A percentile compares a stretch with the other conserved stretches of the same genome.
Evolutionary conservation across 495 filamentous ascomycete species (phyloP).

Genomic region (Penicillium coprophilum): DNA sequence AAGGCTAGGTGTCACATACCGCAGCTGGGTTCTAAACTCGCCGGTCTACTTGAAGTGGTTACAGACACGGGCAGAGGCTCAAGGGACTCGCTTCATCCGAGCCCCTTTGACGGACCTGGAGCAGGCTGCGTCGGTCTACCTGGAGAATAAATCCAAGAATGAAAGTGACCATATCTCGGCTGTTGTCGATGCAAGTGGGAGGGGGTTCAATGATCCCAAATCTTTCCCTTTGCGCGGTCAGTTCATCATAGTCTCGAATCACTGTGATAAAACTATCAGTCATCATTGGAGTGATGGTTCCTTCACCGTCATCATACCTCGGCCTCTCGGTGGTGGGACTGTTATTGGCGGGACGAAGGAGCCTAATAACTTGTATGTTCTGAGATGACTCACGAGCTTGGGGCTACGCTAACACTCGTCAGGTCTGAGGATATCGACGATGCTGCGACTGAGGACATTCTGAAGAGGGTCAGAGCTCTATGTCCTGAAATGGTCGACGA

Average conservation of each 20-base stretch:
- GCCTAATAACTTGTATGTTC: constrained; percentile 42
- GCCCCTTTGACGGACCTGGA: constrained; percentile 7
- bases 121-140: constrained; percentile 5
- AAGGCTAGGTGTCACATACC: constrained; percentile 14
- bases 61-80: constrained; percentile 4
- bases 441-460: background rate
- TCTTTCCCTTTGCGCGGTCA: constrained; percentile 16
- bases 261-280: constrained; percentile 46
- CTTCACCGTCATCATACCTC: constrained; percentile 43
- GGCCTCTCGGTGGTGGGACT: constrained; percentile 51
- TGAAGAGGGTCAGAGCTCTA: background rate
- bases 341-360: constrained; percentile 56
- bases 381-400: constrained; percentile 15
- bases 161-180: constrained; percentile 17
- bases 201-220: constrained; percentile 35
- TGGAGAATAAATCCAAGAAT: background rate
- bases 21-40: constrained; percentile 21
- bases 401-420: background rate
- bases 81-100: constrained; percentile 12
- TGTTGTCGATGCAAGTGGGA: constrained; percentile 50
- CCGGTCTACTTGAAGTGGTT: constrained; percentile 20
- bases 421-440: constrained; percentile 6
- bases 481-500: constrained; percentile 27
- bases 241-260: constrained; percentile 20
- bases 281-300: constrained; percentile 39